Conservation (phyloP, 2,329 filamentous ascomycete species). For the Neurospora crassa region DNA sequence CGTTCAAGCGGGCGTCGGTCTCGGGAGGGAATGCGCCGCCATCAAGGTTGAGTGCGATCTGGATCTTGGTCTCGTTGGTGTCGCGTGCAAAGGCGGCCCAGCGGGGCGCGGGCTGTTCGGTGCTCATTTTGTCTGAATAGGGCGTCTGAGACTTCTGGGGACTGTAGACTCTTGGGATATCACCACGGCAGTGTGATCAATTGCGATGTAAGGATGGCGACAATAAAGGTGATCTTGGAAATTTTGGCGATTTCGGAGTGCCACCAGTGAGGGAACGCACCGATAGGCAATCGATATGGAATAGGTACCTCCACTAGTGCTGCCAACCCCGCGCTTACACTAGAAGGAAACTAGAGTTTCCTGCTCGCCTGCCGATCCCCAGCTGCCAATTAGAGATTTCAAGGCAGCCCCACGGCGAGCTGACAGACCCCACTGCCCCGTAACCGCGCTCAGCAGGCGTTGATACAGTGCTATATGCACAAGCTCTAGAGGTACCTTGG, state of each 20-base stretch:
- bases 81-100: conserved; percentile 74
- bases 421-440: neutral
- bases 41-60: conserved; percentile 85
- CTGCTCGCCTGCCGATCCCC: conserved; percentile 11
- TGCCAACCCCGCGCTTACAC: conserved; percentile 6
- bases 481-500: neutral
- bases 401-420: conserved; percentile 4
- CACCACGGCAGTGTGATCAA: neutral
- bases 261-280: neutral
- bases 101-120: conserved; percentile 35
- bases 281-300: conserved; percentile 3
- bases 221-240: neutral
- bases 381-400: conserved; percentile 1
- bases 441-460: neutral
- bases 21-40: conserved; percentile 68
- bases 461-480: neutral
- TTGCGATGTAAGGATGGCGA: neutral
- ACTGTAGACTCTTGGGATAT: neutral
- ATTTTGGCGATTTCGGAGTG: conserved; percentile 2
- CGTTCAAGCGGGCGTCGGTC: conserved; percentile 45
- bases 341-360: neutral
- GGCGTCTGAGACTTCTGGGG: neutral
- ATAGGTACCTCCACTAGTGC: too few relatives aligned
- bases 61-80: conserved; percentile 97
- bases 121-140: conserved; percentile 14